Evolutionary conservation across 164 flowering plant species (phyloP).

Genomic region (Hamamelis virginiana): DNA sequence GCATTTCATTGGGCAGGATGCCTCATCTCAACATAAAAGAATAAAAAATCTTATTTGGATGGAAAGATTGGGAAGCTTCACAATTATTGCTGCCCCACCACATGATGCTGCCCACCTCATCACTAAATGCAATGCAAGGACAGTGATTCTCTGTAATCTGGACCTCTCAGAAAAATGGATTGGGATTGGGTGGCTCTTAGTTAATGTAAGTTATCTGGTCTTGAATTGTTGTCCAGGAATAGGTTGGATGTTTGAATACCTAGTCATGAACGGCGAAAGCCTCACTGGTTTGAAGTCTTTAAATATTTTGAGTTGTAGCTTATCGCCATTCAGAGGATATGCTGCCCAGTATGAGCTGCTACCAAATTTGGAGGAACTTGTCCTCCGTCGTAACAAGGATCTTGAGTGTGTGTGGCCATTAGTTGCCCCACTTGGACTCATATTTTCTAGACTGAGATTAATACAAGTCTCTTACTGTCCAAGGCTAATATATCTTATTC

Average conservation of each 20-base stretch:
- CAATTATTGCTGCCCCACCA: not conserved
- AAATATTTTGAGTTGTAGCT: not conserved
- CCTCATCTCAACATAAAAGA: not conserved
- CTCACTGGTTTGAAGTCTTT: conserved; percentile 7
- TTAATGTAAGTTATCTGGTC: conserved; percentile 5
- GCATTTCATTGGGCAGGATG: not conserved
- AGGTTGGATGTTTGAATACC: not conserved
- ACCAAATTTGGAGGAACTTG: conserved; percentile 17
- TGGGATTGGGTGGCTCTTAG: conserved; percentile 12
- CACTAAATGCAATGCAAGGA: conserved; percentile 3
- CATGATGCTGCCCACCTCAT: no score
- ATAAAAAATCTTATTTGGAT: conserved; percentile 3
- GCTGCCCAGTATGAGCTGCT: conserved; percentile 3
- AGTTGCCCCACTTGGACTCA: conserved; percentile 3
- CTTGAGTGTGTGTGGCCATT: conserved; percentile 3
- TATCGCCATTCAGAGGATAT: conserved; percentile 3
- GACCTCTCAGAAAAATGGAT: conserved; percentile 8
- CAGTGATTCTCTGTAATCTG: conserved; percentile 1
- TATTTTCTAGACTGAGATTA: conserved; percentile 5
- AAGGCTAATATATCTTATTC: not conserved
- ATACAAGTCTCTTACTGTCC: conserved; percentile 5
- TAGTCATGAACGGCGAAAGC: not conserved
- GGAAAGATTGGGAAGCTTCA: conserved; percentile 3
- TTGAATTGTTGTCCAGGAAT: conserved; percentile 5
- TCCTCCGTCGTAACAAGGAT: not conserved